A percentile compares a stretch with the other conserved stretches of the same genome.
Evolutionary conservation across 2,329 filamentous ascomycete genomes (phyloP).

Genomic region (Thelonectria discophora): DNA sequence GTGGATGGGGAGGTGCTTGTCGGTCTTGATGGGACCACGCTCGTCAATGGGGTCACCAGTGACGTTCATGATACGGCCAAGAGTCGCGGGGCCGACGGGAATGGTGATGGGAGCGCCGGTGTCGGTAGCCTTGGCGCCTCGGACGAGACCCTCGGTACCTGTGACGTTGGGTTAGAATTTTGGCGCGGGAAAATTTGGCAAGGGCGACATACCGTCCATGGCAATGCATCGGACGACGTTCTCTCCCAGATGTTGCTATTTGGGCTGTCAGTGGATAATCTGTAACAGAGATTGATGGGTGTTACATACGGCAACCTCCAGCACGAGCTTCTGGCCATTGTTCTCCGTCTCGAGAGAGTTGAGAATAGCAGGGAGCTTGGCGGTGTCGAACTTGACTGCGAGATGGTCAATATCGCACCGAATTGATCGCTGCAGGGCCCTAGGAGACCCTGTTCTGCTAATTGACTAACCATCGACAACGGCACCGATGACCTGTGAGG

Average conservation of each 20-base stretch:
- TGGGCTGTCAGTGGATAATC: constrained; percentile 48
- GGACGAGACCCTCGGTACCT: constrained; percentile 99
- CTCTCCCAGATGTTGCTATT: constrained; percentile 98
- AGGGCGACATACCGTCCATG: constrained; percentile 86
- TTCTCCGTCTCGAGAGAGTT: constrained; percentile 95
- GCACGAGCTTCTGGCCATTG: constrained; percentile 90
- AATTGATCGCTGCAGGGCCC: constrained; percentile 17
- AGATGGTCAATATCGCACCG: constrained; percentile 39
- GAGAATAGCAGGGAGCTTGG: constrained; percentile 94
- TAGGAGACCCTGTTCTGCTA: constrained; percentile 24
- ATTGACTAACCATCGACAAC: constrained; percentile 90
- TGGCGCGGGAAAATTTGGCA: constrained; percentile 33
- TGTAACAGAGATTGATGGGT: constrained; percentile 17
- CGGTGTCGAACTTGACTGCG: constrained; percentile 94
- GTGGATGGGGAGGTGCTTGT: constrained; percentile 91
- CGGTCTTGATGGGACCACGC: constrained; percentile 95
- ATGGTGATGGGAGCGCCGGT: constrained; percentile 96
- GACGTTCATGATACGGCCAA: constrained; percentile 99
- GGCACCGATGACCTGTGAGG: constrained; percentile 90
- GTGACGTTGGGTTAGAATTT: constrained; percentile 27
- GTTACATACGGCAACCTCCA: constrained; percentile 89
- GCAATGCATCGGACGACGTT: constrained; percentile 99
- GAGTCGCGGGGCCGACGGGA: constrained; percentile 90
- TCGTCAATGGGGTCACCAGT: constrained; percentile 99
- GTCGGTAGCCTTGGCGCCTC: constrained; percentile 85